Base-by-base conservation (phyloP, 2,329 filamentous ascomycete genomes). In the Scortechinia acanthostroma region DNA sequence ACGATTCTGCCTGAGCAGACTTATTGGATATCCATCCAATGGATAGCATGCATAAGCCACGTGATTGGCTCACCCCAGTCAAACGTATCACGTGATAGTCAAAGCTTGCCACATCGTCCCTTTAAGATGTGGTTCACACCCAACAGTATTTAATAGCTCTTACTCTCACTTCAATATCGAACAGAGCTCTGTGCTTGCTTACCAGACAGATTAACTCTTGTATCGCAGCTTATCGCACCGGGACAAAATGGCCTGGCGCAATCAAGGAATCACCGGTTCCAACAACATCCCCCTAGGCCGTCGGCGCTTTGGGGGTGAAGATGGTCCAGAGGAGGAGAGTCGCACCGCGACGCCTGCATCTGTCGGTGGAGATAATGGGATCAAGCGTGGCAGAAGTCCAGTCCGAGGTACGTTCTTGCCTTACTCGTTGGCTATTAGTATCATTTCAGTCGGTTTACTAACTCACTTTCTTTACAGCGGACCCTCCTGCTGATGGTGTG, bases 241-340 rank as follows among this genome's bases (percentile, higher is more conserved):
- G 22, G 17, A 49, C 57, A 70, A 52, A 4, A 84, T 85, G 80
- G 72, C 80, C 58, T 84, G 80, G 80, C 73, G 79, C 71, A 79
- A 68, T 47, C 80, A 83, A 64, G 93, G 93, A 55, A 95, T 95
- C 62, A 98, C 93, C 17, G 93, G 93, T 44, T 97, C 94, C 40
- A 98, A 98, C 69, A 97, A 96, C 60, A 95, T 98, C 57, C 93
- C 93, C 49, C 72, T 98, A 50, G 93, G 93, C 44, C 94, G 81
- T 53, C 81, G 87, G 57, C 86, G 91, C 50, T 90, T 94, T 55
- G 85, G 81, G 49, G 86, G 77, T 52, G 83, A 78, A 43, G 79
- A 85, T 4, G 58, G 59, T 15, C 64, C 65, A 35, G 64, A 56
- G 28, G 55, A 48, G 23, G 51, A 61, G 45, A 50, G 57, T 51